phyloP scores from a whole-genome alignment of 2,329 filamentous ascomycete genomes.

The Cephalotrichum gorgonifer region DNA sequence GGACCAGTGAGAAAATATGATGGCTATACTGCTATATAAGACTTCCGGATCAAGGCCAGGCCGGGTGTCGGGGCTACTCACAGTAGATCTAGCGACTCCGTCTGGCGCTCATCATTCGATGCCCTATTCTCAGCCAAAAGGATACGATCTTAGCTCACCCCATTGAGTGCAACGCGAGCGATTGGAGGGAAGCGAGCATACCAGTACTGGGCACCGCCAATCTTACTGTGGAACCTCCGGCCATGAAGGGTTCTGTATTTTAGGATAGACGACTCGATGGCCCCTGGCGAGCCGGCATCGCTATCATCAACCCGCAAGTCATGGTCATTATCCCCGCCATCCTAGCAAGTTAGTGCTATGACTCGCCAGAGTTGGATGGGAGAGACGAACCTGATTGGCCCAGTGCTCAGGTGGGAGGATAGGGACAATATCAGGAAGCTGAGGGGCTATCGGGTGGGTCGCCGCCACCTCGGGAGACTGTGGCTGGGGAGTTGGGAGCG shows the following conservation, averaged over 20 bases:
- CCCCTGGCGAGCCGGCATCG: too few species aligned
- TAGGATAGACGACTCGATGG: slow-evolving; percentile 19
- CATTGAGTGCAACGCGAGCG: neutral
- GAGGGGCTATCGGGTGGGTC: too few species aligned
- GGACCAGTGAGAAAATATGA: slow-evolving; percentile 10
- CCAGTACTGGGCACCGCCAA: slow-evolving; percentile 16
- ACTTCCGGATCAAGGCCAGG: neutral
- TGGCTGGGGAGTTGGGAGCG: too few species aligned
- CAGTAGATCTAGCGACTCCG: slow-evolving; percentile 11
- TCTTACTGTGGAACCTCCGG: slow-evolving; percentile 13
- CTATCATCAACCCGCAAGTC: too few species aligned
- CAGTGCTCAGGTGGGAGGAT: too few species aligned
- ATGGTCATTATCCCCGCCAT: too few species aligned
- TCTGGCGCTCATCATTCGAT: slow-evolving; percentile 9
- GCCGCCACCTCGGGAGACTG: too few species aligned
- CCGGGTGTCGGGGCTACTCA: slow-evolving; percentile 2
- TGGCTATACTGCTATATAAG: slow-evolving; percentile 8
- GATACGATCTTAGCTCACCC: neutral
- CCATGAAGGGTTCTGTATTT: slow-evolving; percentile 18
- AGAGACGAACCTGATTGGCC: too few species aligned
- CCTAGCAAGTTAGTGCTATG: too few species aligned
- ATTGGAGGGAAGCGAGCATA: neutral
- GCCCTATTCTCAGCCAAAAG: slow-evolving; percentile 5
- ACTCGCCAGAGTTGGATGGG: too few species aligned
- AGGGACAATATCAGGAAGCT: too few species aligned